Conservation (phyloP, 1,139 yeast genomes). For the Saccharomycopsis hybrid region DNA sequence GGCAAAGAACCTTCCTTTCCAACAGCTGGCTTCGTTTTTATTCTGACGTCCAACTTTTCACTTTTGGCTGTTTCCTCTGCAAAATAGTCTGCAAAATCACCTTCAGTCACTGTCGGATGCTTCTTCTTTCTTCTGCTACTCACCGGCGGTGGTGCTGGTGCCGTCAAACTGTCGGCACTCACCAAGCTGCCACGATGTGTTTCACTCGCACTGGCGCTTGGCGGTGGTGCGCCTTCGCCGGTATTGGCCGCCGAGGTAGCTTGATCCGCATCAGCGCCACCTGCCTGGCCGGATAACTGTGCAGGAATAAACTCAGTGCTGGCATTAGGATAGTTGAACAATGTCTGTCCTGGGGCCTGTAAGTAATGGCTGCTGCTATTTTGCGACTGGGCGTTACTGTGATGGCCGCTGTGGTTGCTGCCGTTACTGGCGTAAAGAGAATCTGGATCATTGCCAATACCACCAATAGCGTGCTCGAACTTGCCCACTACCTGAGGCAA, state of each 20-base stretch:
- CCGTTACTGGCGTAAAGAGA: background rate
- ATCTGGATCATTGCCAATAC: conserved; percentile 4
- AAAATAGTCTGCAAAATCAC: conserved; percentile 31
- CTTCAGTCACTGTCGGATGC: conserved; percentile 15
- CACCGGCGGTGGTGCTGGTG: conserved; percentile 24
- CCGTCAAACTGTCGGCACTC: background rate
- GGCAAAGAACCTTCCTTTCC: no score
- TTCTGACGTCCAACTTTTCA: conserved; percentile 26
- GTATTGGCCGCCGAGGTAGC: no score
- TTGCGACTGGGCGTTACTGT: no score
- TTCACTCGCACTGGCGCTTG: no score
- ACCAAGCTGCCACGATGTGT: no score
- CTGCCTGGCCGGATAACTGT: background rate
- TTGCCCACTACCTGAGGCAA: conserved; percentile 42
- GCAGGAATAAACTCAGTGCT: conserved; percentile 20
- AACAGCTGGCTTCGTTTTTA: conserved; percentile 16
- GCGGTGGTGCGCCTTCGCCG: no score
- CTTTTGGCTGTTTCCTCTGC: conserved; percentile 33
- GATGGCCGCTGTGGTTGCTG: no score
- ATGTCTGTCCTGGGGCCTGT: conserved; percentile 19
- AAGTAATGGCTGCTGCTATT: conserved; percentile 7
- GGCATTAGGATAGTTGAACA: conserved; percentile 19
- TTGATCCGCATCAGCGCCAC: background rate
- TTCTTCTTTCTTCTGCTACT: conserved; percentile 28
- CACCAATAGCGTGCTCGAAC: conserved; percentile 9